A percentile compares a stretch with the other conserved stretches of the same genome.
These are phyloP conservation scores for Polytrichum commune DNA, from an alignment of 225 moss, liverwort and hornwort species.

Conservation along the genomic window DNA sequence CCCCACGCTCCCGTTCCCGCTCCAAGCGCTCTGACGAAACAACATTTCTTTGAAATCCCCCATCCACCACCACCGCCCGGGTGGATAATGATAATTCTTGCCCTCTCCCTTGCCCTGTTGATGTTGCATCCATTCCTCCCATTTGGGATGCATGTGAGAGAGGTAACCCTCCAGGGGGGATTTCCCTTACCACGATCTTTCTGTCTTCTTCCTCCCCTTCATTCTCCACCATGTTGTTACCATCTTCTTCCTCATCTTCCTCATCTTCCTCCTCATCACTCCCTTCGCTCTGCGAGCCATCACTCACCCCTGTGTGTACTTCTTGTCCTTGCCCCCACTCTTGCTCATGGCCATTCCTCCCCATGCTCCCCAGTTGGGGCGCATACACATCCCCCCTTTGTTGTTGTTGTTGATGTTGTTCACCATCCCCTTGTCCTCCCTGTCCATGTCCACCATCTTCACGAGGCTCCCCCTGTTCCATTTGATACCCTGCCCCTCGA, in stretches of 20 bases:
- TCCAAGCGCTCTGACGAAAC: not conserved
- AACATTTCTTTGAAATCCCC: conserved; percentile 56
- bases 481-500: conserved; percentile 52
- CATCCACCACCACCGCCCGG: conserved; percentile 31
- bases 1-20: conserved; percentile 27
- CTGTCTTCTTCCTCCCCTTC: conserved; percentile 45
- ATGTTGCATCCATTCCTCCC: conserved; percentile 36
- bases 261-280: conserved; percentile 76
- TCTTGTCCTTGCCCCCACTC: conserved; percentile 66
- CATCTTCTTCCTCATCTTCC: conserved; percentile 62
- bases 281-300: conserved; percentile 77
- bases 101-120: conserved; percentile 24
- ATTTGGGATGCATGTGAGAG: conserved; percentile 41
- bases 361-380: conserved; percentile 21
- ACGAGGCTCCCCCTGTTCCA: conserved; percentile 62
- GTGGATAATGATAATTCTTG: too few relatives aligned
- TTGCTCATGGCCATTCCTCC: conserved; percentile 39
- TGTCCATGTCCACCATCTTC: conserved; percentile 46
- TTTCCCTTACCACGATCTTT: conserved; percentile 37
- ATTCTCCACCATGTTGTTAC: conserved; percentile 21
- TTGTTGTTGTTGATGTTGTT: conserved; percentile 16
- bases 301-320: conserved; percentile 44
- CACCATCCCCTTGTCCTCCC: conserved; percentile 30
- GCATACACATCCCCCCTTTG: conserved; percentile 23
- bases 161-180: conserved; percentile 34